Evolutionary conservation across 2,329 filamentous ascomycete genomes (phyloP).

Genomic region (Paecilomyces dactylethromorphus): DNA sequence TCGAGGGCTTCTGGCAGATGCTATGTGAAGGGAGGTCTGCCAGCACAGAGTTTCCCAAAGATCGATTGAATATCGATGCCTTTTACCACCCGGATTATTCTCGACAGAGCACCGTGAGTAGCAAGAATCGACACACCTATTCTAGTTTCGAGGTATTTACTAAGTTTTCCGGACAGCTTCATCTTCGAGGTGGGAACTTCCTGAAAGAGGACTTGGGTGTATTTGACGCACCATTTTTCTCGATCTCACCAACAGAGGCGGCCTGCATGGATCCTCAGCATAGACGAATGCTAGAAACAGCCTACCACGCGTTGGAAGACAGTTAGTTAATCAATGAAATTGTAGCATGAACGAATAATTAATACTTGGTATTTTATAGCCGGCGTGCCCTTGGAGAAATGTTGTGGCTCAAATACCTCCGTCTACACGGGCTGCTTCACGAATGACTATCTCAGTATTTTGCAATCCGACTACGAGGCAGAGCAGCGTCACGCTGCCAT

Average conservation of each 20-base stretch:
- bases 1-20: not conserved
- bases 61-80: not conserved
- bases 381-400: not conserved
- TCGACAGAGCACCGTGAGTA: not conserved
- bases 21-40: not conserved
- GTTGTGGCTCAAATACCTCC: not conserved
- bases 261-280: slow-evolving; percentile 5
- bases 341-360: not conserved
- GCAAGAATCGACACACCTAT: not conserved
- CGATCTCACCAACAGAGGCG: not conserved
- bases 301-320: slow-evolving; percentile 1
- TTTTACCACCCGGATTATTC: not conserved
- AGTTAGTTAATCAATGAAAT: not conserved
- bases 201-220: not conserved
- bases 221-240: not conserved
- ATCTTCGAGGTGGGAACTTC: not conserved
- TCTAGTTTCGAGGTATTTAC: not conserved
- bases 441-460: not conserved
- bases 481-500: not conserved
- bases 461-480: not conserved
- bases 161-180: not conserved
- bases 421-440: not conserved
- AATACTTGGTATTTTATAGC: not conserved
- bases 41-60: not conserved
- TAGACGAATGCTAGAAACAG: slow-evolving; percentile 4